phyloP scores from a whole-genome alignment of 768 basidiomycete species.

The Amanita exitialis region DNA sequence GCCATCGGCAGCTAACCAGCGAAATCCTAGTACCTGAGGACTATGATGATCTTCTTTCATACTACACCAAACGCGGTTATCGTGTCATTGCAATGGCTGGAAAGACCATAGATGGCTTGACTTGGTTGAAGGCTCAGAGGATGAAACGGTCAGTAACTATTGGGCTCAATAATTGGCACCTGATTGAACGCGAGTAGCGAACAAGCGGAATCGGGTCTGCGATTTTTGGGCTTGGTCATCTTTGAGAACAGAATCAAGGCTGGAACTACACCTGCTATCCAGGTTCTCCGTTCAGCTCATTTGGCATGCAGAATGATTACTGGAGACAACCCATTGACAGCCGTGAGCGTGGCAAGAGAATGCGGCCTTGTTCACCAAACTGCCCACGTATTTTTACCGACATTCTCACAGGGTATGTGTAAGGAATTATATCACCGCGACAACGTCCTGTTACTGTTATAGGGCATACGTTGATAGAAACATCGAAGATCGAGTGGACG shows the following conservation, averaged over 20 bases:
- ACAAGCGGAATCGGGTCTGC: conserved; percentile 83
- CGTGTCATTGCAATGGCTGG: conserved; percentile 98
- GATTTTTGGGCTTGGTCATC: conserved; percentile 91
- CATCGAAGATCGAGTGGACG: conserved; percentile 76
- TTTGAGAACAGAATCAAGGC: conserved; percentile 98
- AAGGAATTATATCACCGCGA: background rate
- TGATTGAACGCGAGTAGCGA: conserved; percentile 42
- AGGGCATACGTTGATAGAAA: conserved; percentile 45
- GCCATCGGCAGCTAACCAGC: background rate
- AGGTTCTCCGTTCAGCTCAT: conserved; percentile 80
- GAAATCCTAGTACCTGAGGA: conserved; percentile 73
- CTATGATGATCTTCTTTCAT: conserved; percentile 91
- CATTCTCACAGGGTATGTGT: conserved; percentile 59
- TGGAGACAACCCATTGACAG: conserved; percentile 94
- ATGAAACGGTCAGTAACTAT: conserved; percentile 68
- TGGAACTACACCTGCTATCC: conserved; percentile 84
- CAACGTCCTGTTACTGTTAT: conserved; percentile 1
- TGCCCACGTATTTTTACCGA: conserved; percentile 80
- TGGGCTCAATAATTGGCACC: background rate
- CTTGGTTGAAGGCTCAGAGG: conserved; percentile 95
- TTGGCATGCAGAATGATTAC: conserved; percentile 97
- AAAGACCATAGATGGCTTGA: conserved; percentile 85
- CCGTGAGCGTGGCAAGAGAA: conserved; percentile 93
- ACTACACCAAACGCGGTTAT: conserved; percentile 95
- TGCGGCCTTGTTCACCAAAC: conserved; percentile 83